Evolutionary conservation across 1,284 basidiomycete genomes (phyloP), one percentile per base, ranked within the genome.

Genomic region (Melampsora larici-populina): DNA sequence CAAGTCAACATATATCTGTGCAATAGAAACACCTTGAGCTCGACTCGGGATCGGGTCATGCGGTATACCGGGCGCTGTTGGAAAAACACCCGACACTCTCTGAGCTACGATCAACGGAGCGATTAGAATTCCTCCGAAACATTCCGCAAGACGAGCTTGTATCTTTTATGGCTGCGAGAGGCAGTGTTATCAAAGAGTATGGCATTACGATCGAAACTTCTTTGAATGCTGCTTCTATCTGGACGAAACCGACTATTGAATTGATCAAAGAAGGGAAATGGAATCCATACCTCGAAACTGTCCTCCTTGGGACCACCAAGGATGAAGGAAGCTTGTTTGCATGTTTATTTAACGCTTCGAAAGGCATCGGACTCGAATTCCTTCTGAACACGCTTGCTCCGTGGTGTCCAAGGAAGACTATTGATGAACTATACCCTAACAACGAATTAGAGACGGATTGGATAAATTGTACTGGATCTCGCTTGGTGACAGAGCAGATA

Each of bases 351-450:
- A 33, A 72, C 33, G 49, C 60, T 29, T 48, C 58, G 43, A 72
- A 51, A 15, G 21, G 21, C 9, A 31, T 48, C 4, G 70, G 70
- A 63, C 62, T 60, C 26, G 43, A 48, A n/a, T 31, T 63, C 55
- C 21, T 77, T 18, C 29, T 69, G 36, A 46, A 26, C 17, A 69
- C 26, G 7, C 21, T 58, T 29, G 9, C 55, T 7, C 21, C 21
- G 18, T 62, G 48, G 43, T 36, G 55, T 26, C 26, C 49, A 21
- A 31, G 67, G 62, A 64, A n/a, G 33, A 64, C 55, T 43, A 69
- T 77, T 31, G 43, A 77, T 18, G 60, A 69, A 69, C n/a, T 77
- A 13, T 77, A 77, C 31, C 33, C 33, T n/a, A 48, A 70, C n/a
- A 31, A 26, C 15, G n/a, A 63, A 40, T 33, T 62, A n/a, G 33